Evolutionary conservation across 2,329 filamentous ascomycete species (phyloP), one percentile per base, ranked within the genome.

Genomic region (Cyphellophora attinorum): DNA sequence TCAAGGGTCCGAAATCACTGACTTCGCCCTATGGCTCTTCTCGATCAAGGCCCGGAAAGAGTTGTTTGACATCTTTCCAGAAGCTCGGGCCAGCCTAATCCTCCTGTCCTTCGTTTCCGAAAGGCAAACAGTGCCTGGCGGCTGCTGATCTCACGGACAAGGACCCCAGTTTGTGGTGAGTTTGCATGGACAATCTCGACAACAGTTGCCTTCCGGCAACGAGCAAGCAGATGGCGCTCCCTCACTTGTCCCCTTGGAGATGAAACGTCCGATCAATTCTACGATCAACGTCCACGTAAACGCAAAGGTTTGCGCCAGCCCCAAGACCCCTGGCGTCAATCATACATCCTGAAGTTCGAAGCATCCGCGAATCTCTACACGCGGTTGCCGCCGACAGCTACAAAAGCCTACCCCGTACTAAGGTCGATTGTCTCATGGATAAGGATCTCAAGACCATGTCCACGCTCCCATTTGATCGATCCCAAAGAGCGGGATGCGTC

Each of bases 401-500:
- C 21, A 8, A n/a, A 25, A n/a, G 21, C 21, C n/a, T n/a, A n/a
- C 21, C 21, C 21, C 21, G 21, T 25, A 25, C 21, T 25, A 25
- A 25, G n/a, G 8, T 8, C 21, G 21, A n/a, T n/a, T 25, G 21
- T 25, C 21, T 25, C 21, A 25, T 25, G 8, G 21, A 8, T 25
- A 8, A 25, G 21, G 21, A 25, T 25, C 21, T 8, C 8, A 25
- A n/a, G n/a, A 8, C 21, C 21, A 25, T 25, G 32, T 29, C 35
- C 25, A 31, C 11, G 25, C 38, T 29, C 32, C 37, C 30, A 44
- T 44, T 48, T 46, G 45, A n/a, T n/a, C 38, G 44, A 34, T 32
- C 41, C 36, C 43, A 35, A 37, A 28, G 29, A 21, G 15, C 32
- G 38, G 38, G 39, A 8, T 25, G n/a, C 21, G 8, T n/a, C 21